Base-by-base conservation (phyloP, 129 eudicot species). In the Pittosporum tobira region DNA sequence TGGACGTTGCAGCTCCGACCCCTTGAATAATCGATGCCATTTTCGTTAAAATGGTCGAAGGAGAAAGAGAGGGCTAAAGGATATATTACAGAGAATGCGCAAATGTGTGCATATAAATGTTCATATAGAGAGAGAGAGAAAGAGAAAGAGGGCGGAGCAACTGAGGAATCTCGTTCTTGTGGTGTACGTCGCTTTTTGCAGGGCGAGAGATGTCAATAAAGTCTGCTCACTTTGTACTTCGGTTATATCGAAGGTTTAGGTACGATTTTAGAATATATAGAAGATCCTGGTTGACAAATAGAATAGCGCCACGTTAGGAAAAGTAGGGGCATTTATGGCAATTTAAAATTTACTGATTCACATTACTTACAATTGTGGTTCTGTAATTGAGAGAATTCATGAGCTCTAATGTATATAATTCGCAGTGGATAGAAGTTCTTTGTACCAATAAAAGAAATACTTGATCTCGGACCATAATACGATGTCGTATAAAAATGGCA, bases 21-120 rank as follows among this genome's bases (percentile, higher is more conserved):
- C 62, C 73, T 71, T 77, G 77, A 46, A 77, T 62, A 50, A 76
- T 61, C 70, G 81, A 76, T 61, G 81, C 77, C 81, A 76, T 76
- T 76, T 58, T 43, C 18, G 21, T 15, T 26, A 9, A 27, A 44
- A 2, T 16, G 52, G 36, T 4, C 14, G 34, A 60, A 10, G 4
- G n/a, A 61, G 25, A 0, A 3, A 23, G 42, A 61, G 14, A 4
- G 9, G 20, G 20, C 27, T 3, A 47, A 47, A 47, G 9, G 18
- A 47, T 16, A 47, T 3, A 24, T 1, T 1, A 42, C 12, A 36
- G 29, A 13, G 3, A 42, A 21, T 21, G 64, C 27, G 3, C 20
- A 53, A 22, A 40, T 23, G 63, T 14, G 38, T 59, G 7, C 25
- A 25, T 34, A 34, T 57, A 20, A 31, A 30, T 6, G 24, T 30